Conservation (phyloP, 306 rosid genomes). For the Morella rubra region DNA sequence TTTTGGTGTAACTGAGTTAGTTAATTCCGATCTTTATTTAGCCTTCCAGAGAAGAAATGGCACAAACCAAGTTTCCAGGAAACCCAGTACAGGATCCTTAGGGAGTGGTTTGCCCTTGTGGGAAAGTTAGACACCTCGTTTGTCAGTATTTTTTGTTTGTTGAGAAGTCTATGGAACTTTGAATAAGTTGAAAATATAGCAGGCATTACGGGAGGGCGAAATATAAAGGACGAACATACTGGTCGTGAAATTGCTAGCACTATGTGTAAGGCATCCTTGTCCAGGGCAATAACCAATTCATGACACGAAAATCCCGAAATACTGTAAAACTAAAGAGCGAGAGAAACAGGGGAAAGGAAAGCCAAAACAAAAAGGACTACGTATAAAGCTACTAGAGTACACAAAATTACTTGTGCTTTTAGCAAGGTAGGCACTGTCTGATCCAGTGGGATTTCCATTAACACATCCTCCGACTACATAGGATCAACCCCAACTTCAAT, state of each 20-base stretch:
- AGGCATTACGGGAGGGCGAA: no score
- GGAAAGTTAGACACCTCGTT: no score
- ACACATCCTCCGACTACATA: not conserved
- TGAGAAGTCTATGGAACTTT: not conserved
- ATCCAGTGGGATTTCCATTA: not conserved
- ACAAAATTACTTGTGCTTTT: not conserved
- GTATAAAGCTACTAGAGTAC: not conserved
- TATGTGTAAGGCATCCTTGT: not conserved
- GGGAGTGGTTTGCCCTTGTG: no score
- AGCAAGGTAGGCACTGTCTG: not conserved
- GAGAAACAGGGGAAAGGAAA: not conserved
- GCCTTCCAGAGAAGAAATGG: no score
- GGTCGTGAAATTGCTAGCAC: not conserved
- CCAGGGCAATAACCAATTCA: not conserved
- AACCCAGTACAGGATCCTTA: no score
- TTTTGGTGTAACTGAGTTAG: no score
- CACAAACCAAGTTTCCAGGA: no score
- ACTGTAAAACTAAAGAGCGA: not conserved
- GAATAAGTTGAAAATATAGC: not conserved
- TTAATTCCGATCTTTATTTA: no score
- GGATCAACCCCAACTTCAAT: not conserved
- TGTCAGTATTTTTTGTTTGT: not conserved
- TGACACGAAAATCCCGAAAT: not conserved
- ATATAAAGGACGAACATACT: not conserved
- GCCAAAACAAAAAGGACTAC: not conserved